Evolutionary conservation across 169 alveolate genomes (phyloP).

Genomic region (Cryptosporidium parvum): DNA sequence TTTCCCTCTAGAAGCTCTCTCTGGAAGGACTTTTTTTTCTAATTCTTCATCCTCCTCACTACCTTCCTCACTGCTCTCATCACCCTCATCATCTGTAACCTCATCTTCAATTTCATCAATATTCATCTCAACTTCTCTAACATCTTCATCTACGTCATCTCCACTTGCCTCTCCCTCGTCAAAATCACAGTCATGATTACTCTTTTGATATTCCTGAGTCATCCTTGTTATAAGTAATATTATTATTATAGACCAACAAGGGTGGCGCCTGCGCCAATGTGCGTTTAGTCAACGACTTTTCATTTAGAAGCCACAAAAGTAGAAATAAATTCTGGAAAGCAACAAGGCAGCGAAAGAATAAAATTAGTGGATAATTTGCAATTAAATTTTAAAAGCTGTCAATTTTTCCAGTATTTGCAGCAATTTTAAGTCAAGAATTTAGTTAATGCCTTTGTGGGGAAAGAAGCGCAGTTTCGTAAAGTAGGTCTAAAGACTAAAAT

Average conservation of each 20-base stretch:
- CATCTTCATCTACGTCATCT: neutral
- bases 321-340: too few relatives aligned
- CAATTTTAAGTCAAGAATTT: neutral
- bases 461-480: constrained; percentile 15
- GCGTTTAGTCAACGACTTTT: neutral
- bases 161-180: neutral
- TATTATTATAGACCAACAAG: neutral
- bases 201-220: constrained; percentile 4
- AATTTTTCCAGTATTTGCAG: neutral
- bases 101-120: neutral
- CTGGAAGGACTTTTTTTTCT: constrained; percentile 74
- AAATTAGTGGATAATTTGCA: neutral
- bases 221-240: neutral
- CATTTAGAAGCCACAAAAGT: neutral
- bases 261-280: neutral
- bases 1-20: constrained; percentile 77
- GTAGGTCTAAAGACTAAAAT: neutral
- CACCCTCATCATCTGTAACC: neutral
- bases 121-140: neutral
- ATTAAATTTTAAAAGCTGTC: too few relatives aligned
- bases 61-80: constrained; percentile 2
- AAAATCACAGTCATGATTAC: neutral
- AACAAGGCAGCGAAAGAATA: too few relatives aligned
- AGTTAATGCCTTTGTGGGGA: neutral
- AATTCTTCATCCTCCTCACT: constrained; percentile 11